A percentile compares a stretch with the other conserved stretches of the same genome.
These are phyloP conservation scores for Citrus sp. DNA, from an alignment of 345 rosid species.

Conservation along the genomic window DNA sequence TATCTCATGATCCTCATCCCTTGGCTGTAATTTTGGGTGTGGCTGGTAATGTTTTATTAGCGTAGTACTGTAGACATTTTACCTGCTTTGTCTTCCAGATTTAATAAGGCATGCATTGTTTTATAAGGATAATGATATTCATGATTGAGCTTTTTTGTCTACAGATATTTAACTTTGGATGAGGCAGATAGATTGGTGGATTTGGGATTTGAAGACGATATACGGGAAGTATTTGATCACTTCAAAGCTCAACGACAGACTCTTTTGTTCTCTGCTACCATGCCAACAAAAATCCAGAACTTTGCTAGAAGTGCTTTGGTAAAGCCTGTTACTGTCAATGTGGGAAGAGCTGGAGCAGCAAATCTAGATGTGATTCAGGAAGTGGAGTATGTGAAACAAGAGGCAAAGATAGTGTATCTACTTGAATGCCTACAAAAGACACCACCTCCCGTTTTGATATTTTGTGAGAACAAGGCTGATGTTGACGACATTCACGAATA, in stretches of 20 bases:
- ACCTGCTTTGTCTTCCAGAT: neutral
- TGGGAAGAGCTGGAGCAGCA: slow-evolving; percentile 97
- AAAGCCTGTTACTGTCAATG: slow-evolving; percentile 81
- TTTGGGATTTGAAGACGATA: slow-evolving; percentile 96
- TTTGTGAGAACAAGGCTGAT: slow-evolving; percentile 98
- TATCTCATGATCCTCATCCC: neutral
- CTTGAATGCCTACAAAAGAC: slow-evolving; percentile 92
- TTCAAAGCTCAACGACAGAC: slow-evolving; percentile 93
- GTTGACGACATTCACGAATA: slow-evolving; percentile 92
- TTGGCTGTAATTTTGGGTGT: neutral
- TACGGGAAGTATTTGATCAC: slow-evolving; percentile 91
- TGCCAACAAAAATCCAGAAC: slow-evolving; percentile 92
- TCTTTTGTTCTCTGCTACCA: slow-evolving; percentile 86
- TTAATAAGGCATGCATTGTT: neutral
- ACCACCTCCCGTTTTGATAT: slow-evolving; percentile 85
- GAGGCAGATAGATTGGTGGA: slow-evolving; percentile 97
- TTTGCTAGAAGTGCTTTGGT: slow-evolving; percentile 90
- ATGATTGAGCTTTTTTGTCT: slow-evolving; percentile 16
- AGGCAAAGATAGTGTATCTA: slow-evolving; percentile 92
- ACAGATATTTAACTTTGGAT: slow-evolving; percentile 89
- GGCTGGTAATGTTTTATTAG: neutral
- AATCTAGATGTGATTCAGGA: slow-evolving; percentile 97
- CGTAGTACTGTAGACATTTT: neutral
- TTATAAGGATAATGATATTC: neutral
- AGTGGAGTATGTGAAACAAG: slow-evolving; percentile 93